Evolutionary conservation across 2,329 filamentous ascomycete genomes (phyloP), one percentile per base, ranked within the genome.

Genomic region (Lecanicillium sp.): DNA sequence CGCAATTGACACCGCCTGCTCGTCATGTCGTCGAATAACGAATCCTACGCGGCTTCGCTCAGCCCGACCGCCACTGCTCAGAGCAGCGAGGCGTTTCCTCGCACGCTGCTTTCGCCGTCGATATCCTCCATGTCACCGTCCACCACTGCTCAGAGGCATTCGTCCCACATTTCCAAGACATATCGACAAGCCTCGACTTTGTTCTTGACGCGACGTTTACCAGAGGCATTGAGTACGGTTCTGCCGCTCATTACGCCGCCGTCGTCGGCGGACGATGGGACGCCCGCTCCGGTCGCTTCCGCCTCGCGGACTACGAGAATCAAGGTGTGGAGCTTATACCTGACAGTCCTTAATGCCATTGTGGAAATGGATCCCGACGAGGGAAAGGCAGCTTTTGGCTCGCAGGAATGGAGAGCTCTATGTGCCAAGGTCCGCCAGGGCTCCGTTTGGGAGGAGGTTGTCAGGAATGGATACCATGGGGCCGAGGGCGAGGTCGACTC

Each of bases 281-380:
- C 78, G 41, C 67, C 75, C 19, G 83, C 87, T 19, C 86, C 88
- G 4, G 79, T 95, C 38, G 82, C 85, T 38, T 77, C 73, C 46
- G 87, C 87, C 38, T 89, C 85, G 30, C 78, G 83, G 48, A 84
- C 81, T 22, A 92, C 86, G 41, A 73, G 89, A 48, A 83, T 95
- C 59, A 98, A 96, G 63, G 83, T 96, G 46, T 98, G 92, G 92
- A 95, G 88, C 60, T 73, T 98, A 52, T 98, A 96, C 58, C 74
- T 96, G 48, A 95, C 89, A 14, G 83, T 95, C 36, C 70, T 96
- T 45, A 95, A 95, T 64, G 84, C 87, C 29, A 83, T 95, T 46
- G 70, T 94, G 27, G 90, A 96, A 54, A 70, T 96, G 55, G 87
- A 88, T 40, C 72, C 85, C 2, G 86, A 95, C 49, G 89, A 95